Percentiles rank a stretch among this genome's conserved stretches.
Conservation (phyloP, 2,329 filamentous ascomycete species). For the Emmonsiellopsis sp. region DNA sequence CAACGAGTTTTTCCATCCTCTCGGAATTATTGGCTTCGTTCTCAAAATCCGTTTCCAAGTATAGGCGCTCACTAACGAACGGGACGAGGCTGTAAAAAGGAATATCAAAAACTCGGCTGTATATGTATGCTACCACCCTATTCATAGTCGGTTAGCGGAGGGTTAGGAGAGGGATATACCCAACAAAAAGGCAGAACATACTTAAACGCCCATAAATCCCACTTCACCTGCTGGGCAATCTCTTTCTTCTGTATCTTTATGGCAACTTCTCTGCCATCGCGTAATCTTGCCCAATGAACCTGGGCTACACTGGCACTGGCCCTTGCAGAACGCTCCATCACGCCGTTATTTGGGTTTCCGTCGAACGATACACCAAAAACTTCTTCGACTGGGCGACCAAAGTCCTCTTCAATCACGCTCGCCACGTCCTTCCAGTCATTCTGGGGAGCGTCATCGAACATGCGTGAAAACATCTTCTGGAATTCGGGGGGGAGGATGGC, state of each 20-base stretch:
- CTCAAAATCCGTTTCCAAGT: slow-evolving; percentile 87
- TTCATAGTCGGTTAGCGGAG: neutral
- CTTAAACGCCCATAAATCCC: slow-evolving; percentile 96
- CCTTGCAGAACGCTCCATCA: slow-evolving; percentile 62
- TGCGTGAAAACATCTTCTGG: slow-evolving; percentile 86
- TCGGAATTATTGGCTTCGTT: slow-evolving; percentile 86
- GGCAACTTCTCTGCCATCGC: slow-evolving; percentile 83
- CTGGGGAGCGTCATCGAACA: slow-evolving; percentile 97
- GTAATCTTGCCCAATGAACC: slow-evolving; percentile 83
- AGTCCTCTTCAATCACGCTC: slow-evolving; percentile 77
- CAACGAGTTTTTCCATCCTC: slow-evolving; percentile 69
- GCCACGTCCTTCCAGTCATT: slow-evolving; percentile 81
- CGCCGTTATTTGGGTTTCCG: slow-evolving; percentile 51
- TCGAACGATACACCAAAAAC: slow-evolving; percentile 84
- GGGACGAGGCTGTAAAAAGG: slow-evolving; percentile 85
- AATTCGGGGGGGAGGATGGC: slow-evolving; percentile 89
- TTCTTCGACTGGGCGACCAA: slow-evolving; percentile 74
- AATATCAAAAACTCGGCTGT: slow-evolving; percentile 84
- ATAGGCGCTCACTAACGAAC: slow-evolving; percentile 84
- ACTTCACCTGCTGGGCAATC: slow-evolving; percentile 80
- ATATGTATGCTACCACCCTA: slow-evolving; percentile 69
- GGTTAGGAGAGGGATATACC: neutral
- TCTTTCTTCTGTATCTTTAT: slow-evolving; percentile 96
- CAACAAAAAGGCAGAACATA: slow-evolving; percentile 29
- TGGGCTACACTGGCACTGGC: slow-evolving; percentile 87